Conservation (phyloP, 2,329 filamentous ascomycete genomes). For the Dactylellina leptospora region DNA sequence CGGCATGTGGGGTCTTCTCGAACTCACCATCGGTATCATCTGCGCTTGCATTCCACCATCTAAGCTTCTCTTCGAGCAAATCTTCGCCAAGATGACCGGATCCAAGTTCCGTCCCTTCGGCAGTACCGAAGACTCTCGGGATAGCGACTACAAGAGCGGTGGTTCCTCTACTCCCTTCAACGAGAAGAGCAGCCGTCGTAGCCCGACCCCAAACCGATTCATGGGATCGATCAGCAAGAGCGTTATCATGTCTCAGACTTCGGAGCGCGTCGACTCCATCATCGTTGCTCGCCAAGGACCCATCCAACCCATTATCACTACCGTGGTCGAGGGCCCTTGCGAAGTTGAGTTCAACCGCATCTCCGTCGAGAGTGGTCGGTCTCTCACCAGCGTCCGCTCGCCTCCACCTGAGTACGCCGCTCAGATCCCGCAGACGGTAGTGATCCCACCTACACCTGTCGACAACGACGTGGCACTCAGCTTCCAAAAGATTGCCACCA, state of each 20-base stretch:
- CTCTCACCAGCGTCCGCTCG: not conserved
- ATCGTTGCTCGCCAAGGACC: slow-evolving; percentile 20
- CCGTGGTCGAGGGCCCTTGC: slow-evolving; percentile 17
- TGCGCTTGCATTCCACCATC: slow-evolving; percentile 51
- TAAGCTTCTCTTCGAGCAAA: slow-evolving; percentile 44
- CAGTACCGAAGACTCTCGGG: slow-evolving; percentile 21
- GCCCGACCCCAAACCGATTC: slow-evolving; percentile 20
- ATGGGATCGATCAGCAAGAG: slow-evolving; percentile 44
- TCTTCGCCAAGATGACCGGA: slow-evolving; percentile 24
- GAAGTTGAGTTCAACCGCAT: slow-evolving; percentile 2
- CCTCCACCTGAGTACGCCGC: not conserved
- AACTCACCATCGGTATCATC: slow-evolving; percentile 50
- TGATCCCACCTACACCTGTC: slow-evolving; percentile 32
- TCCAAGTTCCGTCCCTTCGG: slow-evolving; percentile 38
- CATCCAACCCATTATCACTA: slow-evolving; percentile 35
- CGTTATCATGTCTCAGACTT: slow-evolving; percentile 48
- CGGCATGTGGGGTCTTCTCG: slow-evolving; percentile 49
- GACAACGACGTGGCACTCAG: slow-evolving; percentile 4
- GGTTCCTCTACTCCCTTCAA: slow-evolving; percentile 19
- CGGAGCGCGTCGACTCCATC: slow-evolving; percentile 44
- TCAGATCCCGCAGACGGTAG: slow-evolving; percentile 20
- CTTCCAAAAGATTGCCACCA: slow-evolving; percentile 23
- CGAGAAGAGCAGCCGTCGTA: slow-evolving; percentile 40
- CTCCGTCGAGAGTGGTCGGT: not conserved
- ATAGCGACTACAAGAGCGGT: slow-evolving; percentile 35